Percentiles rank a stretch among this genome's conserved stretches.
These are phyloP conservation scores for Quercus dentata DNA, from an alignment of 306 rosid genomes.

Conservation along the genomic window DNA sequence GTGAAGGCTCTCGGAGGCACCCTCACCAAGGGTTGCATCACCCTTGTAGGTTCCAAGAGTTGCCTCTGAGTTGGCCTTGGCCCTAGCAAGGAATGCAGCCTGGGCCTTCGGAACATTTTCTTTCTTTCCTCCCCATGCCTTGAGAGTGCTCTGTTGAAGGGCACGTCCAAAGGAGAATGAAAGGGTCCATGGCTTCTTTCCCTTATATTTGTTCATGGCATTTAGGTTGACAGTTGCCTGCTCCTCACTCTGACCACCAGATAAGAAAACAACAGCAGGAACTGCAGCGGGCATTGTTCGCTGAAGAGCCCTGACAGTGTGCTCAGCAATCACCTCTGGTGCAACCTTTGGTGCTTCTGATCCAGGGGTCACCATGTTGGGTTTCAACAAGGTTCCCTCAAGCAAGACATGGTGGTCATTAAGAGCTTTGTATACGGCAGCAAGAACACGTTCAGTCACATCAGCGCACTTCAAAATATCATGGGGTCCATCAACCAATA, in stretches of 20 bases:
- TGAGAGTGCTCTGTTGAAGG: slow-evolving; percentile 85
- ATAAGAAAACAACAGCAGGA: slow-evolving; percentile 74
- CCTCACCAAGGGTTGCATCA: slow-evolving; percentile 54
- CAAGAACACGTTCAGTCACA: slow-evolving; percentile 76
- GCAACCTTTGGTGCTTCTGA: slow-evolving; percentile 54
- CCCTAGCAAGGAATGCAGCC: slow-evolving; percentile 64
- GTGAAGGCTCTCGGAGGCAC: slow-evolving; percentile 74
- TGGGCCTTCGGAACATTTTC: slow-evolving; percentile 61
- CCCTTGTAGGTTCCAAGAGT: slow-evolving; percentile 79
- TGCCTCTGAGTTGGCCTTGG: slow-evolving; percentile 81
- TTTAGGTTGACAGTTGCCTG: slow-evolving; percentile 73
- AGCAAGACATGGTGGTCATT: slow-evolving; percentile 73
- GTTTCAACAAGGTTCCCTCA: slow-evolving; percentile 84
- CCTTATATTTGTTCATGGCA: slow-evolving; percentile 73
- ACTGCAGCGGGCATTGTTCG: slow-evolving; percentile 74
- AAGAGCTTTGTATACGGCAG: slow-evolving; percentile 76
- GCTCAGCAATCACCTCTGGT: slow-evolving; percentile 64
- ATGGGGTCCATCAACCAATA: slow-evolving; percentile 72
- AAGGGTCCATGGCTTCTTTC: slow-evolving; percentile 82
- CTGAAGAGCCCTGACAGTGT: slow-evolving; percentile 62
- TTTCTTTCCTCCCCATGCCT: slow-evolving; percentile 73
- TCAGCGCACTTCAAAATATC: slow-evolving; percentile 66
- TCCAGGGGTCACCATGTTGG: slow-evolving; percentile 93
- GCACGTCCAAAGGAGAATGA: slow-evolving; percentile 87
- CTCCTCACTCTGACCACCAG: slow-evolving; percentile 96